Evolutionary conservation across 2,329 filamentous ascomycete species (phyloP), one percentile per base, ranked within the genome.

Genomic region (Incumbomyces lentus): DNA sequence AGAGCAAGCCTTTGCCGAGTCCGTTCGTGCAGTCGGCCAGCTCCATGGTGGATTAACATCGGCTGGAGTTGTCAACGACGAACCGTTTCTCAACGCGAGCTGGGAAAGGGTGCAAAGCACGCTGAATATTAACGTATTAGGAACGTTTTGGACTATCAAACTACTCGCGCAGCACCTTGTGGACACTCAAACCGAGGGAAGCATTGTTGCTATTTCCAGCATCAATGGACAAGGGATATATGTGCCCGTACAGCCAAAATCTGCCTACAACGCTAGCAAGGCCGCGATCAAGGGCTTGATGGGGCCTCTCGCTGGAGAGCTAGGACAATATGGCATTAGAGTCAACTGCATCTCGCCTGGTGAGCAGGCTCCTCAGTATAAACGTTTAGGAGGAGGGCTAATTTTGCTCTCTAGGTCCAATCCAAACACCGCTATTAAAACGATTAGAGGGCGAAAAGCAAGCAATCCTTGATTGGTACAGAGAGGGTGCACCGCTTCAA

Each of bases 391-490:
- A 35, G 4, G 22, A 26, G 8, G 5, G 8, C 22, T 17, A 12
- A 35, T 48, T n/a, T 47, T 4, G 62, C 64, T 18, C 17, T 46
- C 2, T 38, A 37, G 38, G 16, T 17, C 10, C 46, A 90, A 53
- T 86, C 94, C 50, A 92, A 93, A 65, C 88, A 16, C 38, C 38
- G 5, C 36, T 39, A 4, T 13, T 39, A 14, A 39, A 39, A 13
- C 36, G 36, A 3, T 39, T 39, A 14, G 36, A 39, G 88, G 17
- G 86, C 92, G 46, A 78, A 95, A 33, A 84, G 87, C 65, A 75
- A 81, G 61, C 82, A 92, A 67, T 95, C 89, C 90, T 90, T 81
- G 12, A 89, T 84, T 1, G 74, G n/a, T 39, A 39, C 18, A 39
- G 36, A 6, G 36, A 39, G 5, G 36, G 36, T 17, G 36, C 93